Percentiles rank a stretch among this genome's conserved stretches.
phyloP scores from a whole-genome alignment of 116 monocot species.

The Iris pallida region DNA sequence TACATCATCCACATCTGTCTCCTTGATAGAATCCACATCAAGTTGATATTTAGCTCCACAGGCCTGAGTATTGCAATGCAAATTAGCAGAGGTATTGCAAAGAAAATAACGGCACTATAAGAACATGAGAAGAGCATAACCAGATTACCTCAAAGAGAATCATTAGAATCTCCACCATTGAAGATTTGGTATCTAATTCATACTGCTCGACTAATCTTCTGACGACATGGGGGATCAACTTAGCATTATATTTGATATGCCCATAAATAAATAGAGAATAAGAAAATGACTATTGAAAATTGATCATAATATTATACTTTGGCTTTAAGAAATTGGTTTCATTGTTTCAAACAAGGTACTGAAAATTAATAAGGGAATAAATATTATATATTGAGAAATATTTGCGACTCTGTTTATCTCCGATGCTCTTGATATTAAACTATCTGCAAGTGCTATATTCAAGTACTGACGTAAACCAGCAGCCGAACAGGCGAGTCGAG shows the following conservation, averaged over 20 bases:
- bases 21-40: conserved; percentile 53
- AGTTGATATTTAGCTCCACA: conserved; percentile 90
- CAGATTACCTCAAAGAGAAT: conserved; percentile 75
- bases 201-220: conserved; percentile 79
- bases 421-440: too few species aligned
- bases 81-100: too few species aligned
- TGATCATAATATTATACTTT: too few species aligned
- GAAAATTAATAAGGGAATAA: not conserved
- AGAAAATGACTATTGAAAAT: too few species aligned
- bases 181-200: conserved; percentile 64
- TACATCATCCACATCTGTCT: conserved; percentile 79
- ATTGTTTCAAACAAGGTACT: too few species aligned
- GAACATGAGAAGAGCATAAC: conserved; percentile 3
- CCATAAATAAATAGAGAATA: not conserved
- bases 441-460: too few species aligned
- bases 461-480: too few species aligned
- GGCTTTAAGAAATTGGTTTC: not conserved
- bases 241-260: conserved; percentile 66
- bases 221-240: conserved; percentile 55
- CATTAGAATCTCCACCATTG: conserved; percentile 67
- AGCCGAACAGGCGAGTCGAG: too few species aligned
- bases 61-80: conserved; percentile 34
- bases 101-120: not conserved
- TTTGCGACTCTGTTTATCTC: too few species aligned
- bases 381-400: too few species aligned